These are phyloP conservation scores for Tetramitus jugosus DNA, from an alignment of 208 protist genomes.

Conservation along the genomic window DNA sequence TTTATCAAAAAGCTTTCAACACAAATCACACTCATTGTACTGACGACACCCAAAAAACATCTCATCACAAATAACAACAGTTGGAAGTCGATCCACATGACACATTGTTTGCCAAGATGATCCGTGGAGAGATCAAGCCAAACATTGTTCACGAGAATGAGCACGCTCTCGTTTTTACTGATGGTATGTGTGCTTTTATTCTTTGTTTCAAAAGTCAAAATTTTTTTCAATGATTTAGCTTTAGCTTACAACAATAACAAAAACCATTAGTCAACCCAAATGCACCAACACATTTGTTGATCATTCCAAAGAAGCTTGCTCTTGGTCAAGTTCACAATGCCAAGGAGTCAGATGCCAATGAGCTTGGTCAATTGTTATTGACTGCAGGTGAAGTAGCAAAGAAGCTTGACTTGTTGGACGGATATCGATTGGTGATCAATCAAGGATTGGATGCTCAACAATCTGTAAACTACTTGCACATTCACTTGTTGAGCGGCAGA, in stretches of 20 bases:
- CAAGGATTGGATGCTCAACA: slow-evolving; percentile 32
- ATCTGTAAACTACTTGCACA: slow-evolving; percentile 26
- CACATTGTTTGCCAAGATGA: slow-evolving; percentile 36
- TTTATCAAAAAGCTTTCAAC: too few species aligned
- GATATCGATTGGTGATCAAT: slow-evolving; percentile 37
- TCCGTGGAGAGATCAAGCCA: slow-evolving; percentile 23
- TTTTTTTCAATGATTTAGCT: too few species aligned
- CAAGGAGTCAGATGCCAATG: slow-evolving; percentile 22
- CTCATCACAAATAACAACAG: too few species aligned
- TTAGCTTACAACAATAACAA: slow-evolving; percentile 33
- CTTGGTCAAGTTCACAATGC: slow-evolving; percentile 17
- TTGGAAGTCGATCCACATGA: slow-evolving; percentile 13
- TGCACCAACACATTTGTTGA: slow-evolving; percentile 32
- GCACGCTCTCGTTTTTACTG: slow-evolving; percentile 16
- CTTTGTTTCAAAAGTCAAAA: too few species aligned
- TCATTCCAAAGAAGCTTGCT: slow-evolving; percentile 27
- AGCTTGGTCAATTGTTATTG: slow-evolving; percentile 25
- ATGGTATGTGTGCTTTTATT: too few species aligned
- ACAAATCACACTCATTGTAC: too few species aligned
- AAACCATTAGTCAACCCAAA: slow-evolving; percentile 33
- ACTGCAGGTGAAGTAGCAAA: slow-evolving; percentile 29
- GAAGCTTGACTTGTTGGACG: slow-evolving; percentile 14
- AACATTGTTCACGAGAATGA: slow-evolving; percentile 35
- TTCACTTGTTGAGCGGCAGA: slow-evolving; percentile 3
- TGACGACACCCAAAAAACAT: too few species aligned